Evolutionary conservation across 805 yeast species (phyloP), one percentile per base, ranked within the genome.

Genomic region (Candida andamanensis): DNA sequence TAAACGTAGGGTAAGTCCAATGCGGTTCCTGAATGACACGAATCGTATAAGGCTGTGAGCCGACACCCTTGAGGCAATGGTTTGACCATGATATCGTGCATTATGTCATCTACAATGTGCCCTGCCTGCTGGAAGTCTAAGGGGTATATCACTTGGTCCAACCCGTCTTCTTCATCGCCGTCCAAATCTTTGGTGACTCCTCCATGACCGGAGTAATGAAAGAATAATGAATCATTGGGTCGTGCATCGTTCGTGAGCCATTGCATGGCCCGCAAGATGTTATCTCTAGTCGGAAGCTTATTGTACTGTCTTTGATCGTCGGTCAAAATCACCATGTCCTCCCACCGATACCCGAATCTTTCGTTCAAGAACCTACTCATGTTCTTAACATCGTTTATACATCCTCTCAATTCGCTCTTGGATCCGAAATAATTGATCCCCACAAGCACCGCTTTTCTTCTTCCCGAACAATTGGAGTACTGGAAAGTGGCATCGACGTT

Each of bases 181-280:
- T 58, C 58, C 30, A 42, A 36, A 41, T 60, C 66, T 28, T 50
- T 46, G 6, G 64, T 58, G 10, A 45, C 44, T 23, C 66, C 67
- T 12, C 67, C 67, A 40, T 60, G 67, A n/a, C 67, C 67, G 6
- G 59, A 51, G 32, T 57, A 60, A 37, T 60, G 66, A 49, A 60
- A 60, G 24, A 60, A 59, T 29, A 60, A 49, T 24, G 67, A 60
- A 32, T 59, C 65, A 39, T 59, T 55, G 6, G 67, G 67, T 21
- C 53, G 40, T 11, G 67, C 67, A 28, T 56, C 63, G 31, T 44
- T 47, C 11, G 58, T 62, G 26, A 60, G 41, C 67, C 67, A 60
- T 37, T 55, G 55, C 65, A 60, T 60, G n/a, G 60, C 67, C 19
- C 64, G 42, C 18, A 54, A 32, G 16, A 60, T 52, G 39, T 60